These are phyloP conservation scores for Claviceps capensis DNA, from an alignment of 2,329 filamentous ascomycete genomes.

Conservation along the genomic window DNA sequence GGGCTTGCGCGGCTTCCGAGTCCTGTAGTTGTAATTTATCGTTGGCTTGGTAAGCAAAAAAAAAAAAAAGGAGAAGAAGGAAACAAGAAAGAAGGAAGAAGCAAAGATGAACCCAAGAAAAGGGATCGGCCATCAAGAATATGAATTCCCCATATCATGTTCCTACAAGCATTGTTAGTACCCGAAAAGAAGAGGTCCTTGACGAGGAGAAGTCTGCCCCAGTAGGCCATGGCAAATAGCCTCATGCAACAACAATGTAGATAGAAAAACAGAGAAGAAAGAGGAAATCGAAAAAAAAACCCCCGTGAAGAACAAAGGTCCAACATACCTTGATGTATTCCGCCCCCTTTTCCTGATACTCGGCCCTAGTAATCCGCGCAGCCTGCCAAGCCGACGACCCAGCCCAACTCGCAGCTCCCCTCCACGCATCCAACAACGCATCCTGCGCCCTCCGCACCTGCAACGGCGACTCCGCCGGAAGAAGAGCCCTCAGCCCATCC, in stretches of 20 bases:
- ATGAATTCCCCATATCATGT: constrained; percentile 52
- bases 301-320: not conserved
- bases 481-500: constrained; percentile 55
- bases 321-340: constrained; percentile 75
- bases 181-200: not conserved
- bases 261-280: not conserved
- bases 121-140: constrained; percentile 20
- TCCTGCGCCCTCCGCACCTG: constrained; percentile 60
- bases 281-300: not conserved
- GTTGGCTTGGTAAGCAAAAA: not conserved
- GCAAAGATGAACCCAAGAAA: not conserved
- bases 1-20: too few relatives aligned
- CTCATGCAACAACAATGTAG: not conserved
- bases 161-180: constrained; percentile 28
- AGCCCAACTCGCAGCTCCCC: constrained; percentile 79
- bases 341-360: constrained; percentile 82
- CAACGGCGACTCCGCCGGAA: constrained; percentile 58
- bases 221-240: too few relatives aligned
- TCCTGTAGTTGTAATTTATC: too few relatives aligned
- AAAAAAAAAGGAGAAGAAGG: not conserved
- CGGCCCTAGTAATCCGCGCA: constrained; percentile 60
- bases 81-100: not conserved
- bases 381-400: constrained; percentile 43
- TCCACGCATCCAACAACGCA: constrained; percentile 80
- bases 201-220: too few relatives aligned